Conservation (phyloP, 176 grass and related monocot species). For the Musa beccarii region DNA sequence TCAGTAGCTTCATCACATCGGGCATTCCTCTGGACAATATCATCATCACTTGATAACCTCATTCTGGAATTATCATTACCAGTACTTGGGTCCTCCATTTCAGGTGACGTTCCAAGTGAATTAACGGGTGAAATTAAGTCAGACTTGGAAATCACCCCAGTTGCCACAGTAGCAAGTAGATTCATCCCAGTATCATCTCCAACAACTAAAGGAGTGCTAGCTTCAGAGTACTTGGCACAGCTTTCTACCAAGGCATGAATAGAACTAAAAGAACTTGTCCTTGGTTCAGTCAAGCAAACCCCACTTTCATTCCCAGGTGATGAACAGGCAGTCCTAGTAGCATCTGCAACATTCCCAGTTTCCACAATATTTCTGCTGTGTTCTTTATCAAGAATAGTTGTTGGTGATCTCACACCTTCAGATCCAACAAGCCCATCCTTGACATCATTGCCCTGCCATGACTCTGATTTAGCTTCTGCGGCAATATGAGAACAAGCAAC, state of each 20-base stretch:
- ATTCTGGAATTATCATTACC: conserved; percentile 29
- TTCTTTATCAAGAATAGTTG: conserved; percentile 42
- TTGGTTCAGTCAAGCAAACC: conserved; percentile 25
- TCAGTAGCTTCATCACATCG: conserved; percentile 31
- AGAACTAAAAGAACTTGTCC: conserved; percentile 53
- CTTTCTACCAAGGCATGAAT: conserved; percentile 86
- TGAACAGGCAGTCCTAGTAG: conserved; percentile 30
- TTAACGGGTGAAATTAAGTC: conserved; percentile 39
- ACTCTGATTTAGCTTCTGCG: conserved; percentile 39
- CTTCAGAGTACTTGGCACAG: conserved; percentile 62
- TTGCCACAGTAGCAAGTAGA: conserved; percentile 85
- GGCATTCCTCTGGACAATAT: conserved; percentile 22
- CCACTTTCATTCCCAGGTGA: conserved; percentile 42
- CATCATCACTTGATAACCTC: conserved; percentile 30
- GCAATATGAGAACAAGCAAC: conserved; percentile 26
- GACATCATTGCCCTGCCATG: conserved; percentile 50
- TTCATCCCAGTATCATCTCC: conserved; percentile 83
- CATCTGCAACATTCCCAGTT: conserved; percentile 34
- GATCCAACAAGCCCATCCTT: conserved; percentile 43
- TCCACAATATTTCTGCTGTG: conserved; percentile 32
- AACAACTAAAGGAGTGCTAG: conserved; percentile 42
- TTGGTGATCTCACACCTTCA: conserved; percentile 51
- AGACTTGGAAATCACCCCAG: conserved; percentile 82
- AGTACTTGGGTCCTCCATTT: conserved; percentile 27
- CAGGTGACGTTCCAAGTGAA: conserved; percentile 37